phyloP scores from a whole-genome alignment of 2,329 filamentous ascomycete genomes.

The Aureobasidium namibiae region DNA sequence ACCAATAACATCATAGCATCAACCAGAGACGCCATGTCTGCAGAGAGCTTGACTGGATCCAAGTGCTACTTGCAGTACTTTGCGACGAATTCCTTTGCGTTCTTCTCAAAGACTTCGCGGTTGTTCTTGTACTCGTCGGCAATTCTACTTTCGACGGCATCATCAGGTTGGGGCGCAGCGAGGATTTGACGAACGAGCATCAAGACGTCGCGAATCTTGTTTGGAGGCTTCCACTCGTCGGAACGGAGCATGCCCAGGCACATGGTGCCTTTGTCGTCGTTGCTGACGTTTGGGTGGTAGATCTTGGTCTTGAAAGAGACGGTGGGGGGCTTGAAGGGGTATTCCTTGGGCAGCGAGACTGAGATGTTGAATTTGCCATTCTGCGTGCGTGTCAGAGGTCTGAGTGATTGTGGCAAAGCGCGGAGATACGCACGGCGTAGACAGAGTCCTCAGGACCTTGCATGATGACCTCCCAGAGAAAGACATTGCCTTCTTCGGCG shows the following conservation, averaged over 20 bases:
- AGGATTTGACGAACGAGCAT: constrained; percentile 68
- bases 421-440: constrained; percentile 49
- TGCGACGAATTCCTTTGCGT: constrained; percentile 63
- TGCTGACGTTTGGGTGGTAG: constrained; percentile 92
- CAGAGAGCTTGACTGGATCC: neutral
- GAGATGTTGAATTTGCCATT: constrained; percentile 67
- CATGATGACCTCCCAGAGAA: constrained; percentile 60
- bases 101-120: constrained; percentile 61
- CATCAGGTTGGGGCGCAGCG: constrained; percentile 75
- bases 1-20: neutral
- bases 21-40: too few relatives aligned
- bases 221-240: constrained; percentile 87
- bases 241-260: constrained; percentile 75
- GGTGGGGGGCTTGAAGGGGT: constrained; percentile 81
- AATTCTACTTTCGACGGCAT: constrained; percentile 79
- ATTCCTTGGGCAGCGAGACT: constrained; percentile 66
- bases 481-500: constrained; percentile 55
- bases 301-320: constrained; percentile 80
- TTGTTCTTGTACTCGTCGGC: constrained; percentile 74
- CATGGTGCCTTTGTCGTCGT: constrained; percentile 77
- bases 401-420: neutral
- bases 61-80: constrained; percentile 42
- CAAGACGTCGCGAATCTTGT: constrained; percentile 66
- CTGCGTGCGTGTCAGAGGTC: constrained; percentile 26
- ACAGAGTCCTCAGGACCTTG: constrained; percentile 57